A percentile compares a stretch with the other conserved stretches of the same genome.
Conservation (phyloP, 345 rosid genomes). For the Brassica carinata region DNA sequence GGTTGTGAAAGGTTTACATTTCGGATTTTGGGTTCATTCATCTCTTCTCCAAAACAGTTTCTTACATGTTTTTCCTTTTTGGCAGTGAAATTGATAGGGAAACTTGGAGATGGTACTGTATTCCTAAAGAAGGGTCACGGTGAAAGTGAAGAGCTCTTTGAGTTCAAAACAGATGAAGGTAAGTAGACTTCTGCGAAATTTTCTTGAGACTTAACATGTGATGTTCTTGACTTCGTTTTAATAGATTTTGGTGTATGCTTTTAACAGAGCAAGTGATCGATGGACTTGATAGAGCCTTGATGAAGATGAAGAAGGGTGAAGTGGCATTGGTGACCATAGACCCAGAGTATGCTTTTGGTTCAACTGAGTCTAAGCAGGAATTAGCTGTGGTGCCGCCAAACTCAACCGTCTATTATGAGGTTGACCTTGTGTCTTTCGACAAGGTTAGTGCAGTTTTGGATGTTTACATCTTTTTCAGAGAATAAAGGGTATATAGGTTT, state of each 20-base stretch:
- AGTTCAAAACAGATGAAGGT: constrained; percentile 93
- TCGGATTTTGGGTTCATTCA: background rate
- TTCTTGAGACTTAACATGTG: background rate
- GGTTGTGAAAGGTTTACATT: constrained; percentile 58
- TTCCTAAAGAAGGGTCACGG: constrained; percentile 79
- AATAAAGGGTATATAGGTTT: background rate
- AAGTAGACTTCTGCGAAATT: background rate
- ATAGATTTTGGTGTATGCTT: constrained; percentile 11
- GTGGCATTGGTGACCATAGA: constrained; percentile 66
- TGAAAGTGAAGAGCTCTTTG: constrained; percentile 63
- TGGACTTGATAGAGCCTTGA: constrained; percentile 85
- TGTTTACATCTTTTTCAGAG: background rate
- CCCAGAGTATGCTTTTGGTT: constrained; percentile 87
- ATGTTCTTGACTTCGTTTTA: background rate
- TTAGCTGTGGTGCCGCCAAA: constrained; percentile 74
- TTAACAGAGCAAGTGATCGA: constrained; percentile 82
- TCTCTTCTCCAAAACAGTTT: background rate
- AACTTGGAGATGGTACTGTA: constrained; percentile 74
- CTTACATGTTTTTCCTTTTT: constrained; percentile 23
- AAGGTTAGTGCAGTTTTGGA: constrained; percentile 52
- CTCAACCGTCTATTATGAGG: constrained; percentile 71
- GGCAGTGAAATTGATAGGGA: constrained; percentile 87
- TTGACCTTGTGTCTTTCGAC: constrained; percentile 70
- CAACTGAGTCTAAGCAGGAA: constrained; percentile 70
- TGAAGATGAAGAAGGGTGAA: constrained; percentile 92